phyloP scores from a whole-genome alignment of 257 asterid species.

The Fraxinus excelsior region DNA sequence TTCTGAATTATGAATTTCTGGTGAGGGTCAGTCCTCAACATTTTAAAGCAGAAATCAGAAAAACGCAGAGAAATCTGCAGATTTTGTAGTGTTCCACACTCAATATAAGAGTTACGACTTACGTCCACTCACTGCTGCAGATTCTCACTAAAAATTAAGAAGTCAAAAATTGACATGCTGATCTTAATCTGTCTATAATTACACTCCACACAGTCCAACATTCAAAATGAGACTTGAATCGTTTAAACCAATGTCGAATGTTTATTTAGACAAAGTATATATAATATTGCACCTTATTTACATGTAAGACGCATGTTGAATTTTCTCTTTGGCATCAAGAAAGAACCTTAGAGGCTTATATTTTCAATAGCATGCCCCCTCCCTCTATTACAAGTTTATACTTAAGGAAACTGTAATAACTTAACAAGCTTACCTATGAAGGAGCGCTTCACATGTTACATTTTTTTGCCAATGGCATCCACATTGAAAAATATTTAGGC shows the following conservation, averaged over 20 bases:
- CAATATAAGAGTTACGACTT: too few species aligned
- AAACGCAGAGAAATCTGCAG: too few species aligned
- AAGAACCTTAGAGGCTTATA: slow-evolving; percentile 4
- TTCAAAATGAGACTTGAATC: not conserved
- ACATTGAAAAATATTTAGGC: slow-evolving; percentile 42
- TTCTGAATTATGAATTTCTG: too few species aligned
- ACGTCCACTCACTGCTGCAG: not conserved
- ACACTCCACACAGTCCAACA: not conserved
- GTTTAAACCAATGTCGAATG: not conserved
- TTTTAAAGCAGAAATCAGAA: too few species aligned
- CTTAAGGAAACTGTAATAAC: slow-evolving; percentile 43
- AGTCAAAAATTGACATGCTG: not conserved
- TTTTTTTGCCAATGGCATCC: slow-evolving; percentile 55
- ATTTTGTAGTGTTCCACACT: too few species aligned
- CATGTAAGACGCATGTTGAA: not conserved
- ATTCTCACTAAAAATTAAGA: not conserved
- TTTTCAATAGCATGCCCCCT: slow-evolving; percentile 24
- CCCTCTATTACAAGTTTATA: slow-evolving; percentile 29
- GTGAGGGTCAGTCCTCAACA: too few species aligned
- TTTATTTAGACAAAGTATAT: not conserved
- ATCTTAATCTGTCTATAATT: too few species aligned
- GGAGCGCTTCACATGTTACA: slow-evolving; percentile 70
- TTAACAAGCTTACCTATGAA: slow-evolving; percentile 70
- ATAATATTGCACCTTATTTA: not conserved
- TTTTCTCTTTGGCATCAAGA: not conserved